Conservation (phyloP, 768 basidiomycete species). For the Hirschioporus abietinus region DNA sequence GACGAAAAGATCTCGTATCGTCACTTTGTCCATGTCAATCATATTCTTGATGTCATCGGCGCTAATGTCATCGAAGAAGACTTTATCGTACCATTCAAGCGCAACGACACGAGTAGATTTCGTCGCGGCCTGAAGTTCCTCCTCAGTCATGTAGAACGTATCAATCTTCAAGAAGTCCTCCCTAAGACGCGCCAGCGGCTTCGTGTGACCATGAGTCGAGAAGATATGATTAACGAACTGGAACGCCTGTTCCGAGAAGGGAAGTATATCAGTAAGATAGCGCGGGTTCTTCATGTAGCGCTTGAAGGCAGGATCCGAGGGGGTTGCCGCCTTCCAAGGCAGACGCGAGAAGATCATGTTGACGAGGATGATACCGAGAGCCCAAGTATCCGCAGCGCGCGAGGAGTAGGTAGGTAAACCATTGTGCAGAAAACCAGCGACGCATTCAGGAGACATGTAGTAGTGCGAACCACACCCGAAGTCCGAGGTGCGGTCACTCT, state of each 20-base stretch:
- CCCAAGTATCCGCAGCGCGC: slow-evolving; percentile 65
- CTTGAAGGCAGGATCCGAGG: slow-evolving; percentile 60
- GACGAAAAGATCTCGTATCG: neutral
- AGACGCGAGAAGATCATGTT: slow-evolving; percentile 77
- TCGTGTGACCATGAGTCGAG: slow-evolving; percentile 30
- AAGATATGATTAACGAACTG: slow-evolving; percentile 68
- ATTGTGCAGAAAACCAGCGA: slow-evolving; percentile 32
- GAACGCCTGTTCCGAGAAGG: slow-evolving; percentile 66
- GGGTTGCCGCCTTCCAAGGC: slow-evolving; percentile 71
- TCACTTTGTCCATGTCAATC: neutral
- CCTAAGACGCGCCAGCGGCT: slow-evolving; percentile 57
- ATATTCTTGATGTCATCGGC: neutral
- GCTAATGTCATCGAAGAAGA: neutral
- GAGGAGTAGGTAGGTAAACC: slow-evolving; percentile 49
- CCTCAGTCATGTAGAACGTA: slow-evolving; percentile 55
- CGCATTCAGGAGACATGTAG: slow-evolving; percentile 75
- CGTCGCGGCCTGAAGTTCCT: slow-evolving; percentile 34
- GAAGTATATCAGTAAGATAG: slow-evolving; percentile 62
- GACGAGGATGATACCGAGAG: slow-evolving; percentile 73
- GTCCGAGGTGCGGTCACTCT: slow-evolving; percentile 37
- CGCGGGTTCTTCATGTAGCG: slow-evolving; percentile 58
- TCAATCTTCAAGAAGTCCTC: slow-evolving; percentile 47
- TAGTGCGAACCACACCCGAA: slow-evolving; percentile 55
- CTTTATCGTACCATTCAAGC: neutral
- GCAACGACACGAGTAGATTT: slow-evolving; percentile 22